A percentile compares a stretch with the other conserved stretches of the same genome.
Conservation (phyloP, 257 asterid genomes). For the Plantago ovata region DNA sequence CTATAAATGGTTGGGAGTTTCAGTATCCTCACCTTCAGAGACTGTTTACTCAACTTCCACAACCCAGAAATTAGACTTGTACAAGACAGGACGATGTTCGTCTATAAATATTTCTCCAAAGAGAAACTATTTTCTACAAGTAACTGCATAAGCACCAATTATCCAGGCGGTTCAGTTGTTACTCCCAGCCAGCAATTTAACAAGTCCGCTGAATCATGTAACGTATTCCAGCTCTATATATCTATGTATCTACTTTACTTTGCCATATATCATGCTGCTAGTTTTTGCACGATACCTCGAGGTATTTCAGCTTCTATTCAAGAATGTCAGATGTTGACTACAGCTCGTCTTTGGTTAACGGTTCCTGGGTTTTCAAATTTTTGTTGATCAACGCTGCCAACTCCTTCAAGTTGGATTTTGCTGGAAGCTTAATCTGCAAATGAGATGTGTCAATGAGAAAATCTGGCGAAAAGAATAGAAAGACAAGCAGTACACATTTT, state of each 20-base stretch:
- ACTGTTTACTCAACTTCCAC: not conserved
- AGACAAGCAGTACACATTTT: not conserved
- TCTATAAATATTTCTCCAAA: not conserved
- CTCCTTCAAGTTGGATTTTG: constrained; percentile 67
- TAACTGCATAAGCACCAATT: constrained; percentile 12
- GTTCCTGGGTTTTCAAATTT: constrained; percentile 45
- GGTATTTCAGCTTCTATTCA: constrained; percentile 1
- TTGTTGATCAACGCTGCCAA: constrained; percentile 74
- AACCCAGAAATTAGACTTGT: not conserved
- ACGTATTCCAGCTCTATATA: constrained; percentile 2
- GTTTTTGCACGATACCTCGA: constrained; percentile 11
- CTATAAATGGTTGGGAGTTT: no score
- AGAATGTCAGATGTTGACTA: constrained; percentile 28
- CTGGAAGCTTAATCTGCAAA: constrained; percentile 56
- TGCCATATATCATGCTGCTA: constrained; percentile 12
- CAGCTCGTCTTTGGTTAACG: constrained; percentile 65
- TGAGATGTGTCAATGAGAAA: constrained; percentile 6
- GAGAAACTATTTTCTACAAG: not conserved
- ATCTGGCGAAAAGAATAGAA: not conserved
- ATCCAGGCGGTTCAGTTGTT: constrained; percentile 14
- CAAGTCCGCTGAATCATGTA: constrained; percentile 1
- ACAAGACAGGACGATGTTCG: no score
- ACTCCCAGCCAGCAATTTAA: constrained; percentile 6
- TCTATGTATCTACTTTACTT: constrained; percentile 2
- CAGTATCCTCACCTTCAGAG: no score